Evolutionary conservation across 2,329 filamentous ascomycete species (phyloP), one percentile per base, ranked within the genome.

Genomic region (Botrytis fragariae): DNA sequence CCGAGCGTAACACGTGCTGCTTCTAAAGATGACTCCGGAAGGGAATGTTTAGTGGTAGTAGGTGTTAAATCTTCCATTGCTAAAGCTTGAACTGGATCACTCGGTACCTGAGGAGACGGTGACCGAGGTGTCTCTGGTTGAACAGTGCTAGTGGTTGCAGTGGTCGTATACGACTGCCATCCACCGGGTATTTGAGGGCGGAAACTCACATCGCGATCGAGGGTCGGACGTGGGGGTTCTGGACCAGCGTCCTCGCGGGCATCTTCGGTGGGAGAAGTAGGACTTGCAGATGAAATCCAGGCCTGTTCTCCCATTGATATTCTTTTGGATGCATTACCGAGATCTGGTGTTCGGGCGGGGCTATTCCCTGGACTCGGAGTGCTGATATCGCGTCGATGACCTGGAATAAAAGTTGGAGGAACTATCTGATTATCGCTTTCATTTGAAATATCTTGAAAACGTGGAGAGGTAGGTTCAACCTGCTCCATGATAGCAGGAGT

Each of bases 301-400:
- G 83, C 87, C 61, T 84, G 79, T 71, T 85, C 83, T 48, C 84
- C 84, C 61, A 83, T 75, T 29, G 83, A 80, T 69, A 81, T 71
- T 32, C 82, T 82, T 32, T 82, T 82, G 14, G 65, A 57, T 32
- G 84, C 82, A 37, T 64, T 77, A 62, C 85, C 85, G 48, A 91
- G 78, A 35, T 84, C 83, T 6, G 89, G 88, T 45, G 85, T 87
- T 65, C 87, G 86, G n/a, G 88, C 89, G 45, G 89, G 89, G 73
- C 88, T 91, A 73, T 89, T 89, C 61, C 85, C 86, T 29, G 85
- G 84, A 74, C 85, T 88, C 6, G 90, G 89, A 51, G 88, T 86
- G 73, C 87, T 87, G 70, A 91, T 79, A 77, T 88, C 87, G 63
- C 87, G 85, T 70, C 87, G 85, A 79, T 88, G 87, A 18, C 87